A percentile compares a stretch with the other conserved stretches of the same genome.
These are phyloP conservation scores for Chloropicon primus DNA, from an alignment of 139 green algal genomes.

Conservation along the genomic window DNA sequence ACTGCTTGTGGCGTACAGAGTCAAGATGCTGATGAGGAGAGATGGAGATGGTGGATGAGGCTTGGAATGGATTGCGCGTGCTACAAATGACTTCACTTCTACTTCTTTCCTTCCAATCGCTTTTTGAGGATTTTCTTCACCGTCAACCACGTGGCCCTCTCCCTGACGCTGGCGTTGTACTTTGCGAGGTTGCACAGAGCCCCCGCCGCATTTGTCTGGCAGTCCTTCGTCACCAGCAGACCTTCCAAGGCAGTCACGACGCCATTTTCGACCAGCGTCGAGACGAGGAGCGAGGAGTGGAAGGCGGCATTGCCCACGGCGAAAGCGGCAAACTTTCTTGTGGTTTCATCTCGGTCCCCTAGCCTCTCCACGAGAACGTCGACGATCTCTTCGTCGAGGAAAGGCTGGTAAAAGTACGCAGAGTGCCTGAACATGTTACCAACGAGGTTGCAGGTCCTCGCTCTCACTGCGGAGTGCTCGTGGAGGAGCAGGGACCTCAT, in stretches of 20 bases:
- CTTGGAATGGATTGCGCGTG: not conserved
- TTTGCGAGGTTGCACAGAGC: not conserved
- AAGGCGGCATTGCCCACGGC: constrained; percentile 73
- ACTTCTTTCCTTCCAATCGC: not conserved
- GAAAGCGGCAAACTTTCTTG: constrained; percentile 96
- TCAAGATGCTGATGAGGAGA: too few species aligned
- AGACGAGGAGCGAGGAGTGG: not conserved
- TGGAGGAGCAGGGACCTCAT: not conserved
- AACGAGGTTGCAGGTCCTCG: constrained; percentile 70
- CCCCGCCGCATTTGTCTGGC: not conserved
- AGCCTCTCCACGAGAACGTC: constrained; percentile 67
- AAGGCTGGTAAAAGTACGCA: constrained; percentile 64
- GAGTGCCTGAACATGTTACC: constrained; percentile 90
- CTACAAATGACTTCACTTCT: too few species aligned
- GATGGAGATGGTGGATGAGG: too few species aligned
- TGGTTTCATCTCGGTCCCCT: constrained; percentile 56
- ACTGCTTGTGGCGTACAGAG: too few species aligned
- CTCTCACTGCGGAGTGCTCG: constrained; percentile 36
- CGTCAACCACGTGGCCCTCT: not conserved
- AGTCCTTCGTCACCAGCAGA: not conserved
- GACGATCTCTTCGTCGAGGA: constrained; percentile 35
- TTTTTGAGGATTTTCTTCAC: not conserved
- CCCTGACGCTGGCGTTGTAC: not conserved
- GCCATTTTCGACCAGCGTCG: not conserved
- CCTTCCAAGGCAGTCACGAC: not conserved